phyloP scores from a whole-genome alignment of 1,139 yeast genomes.

The Nakaseomyces nivariensis region DNA sequence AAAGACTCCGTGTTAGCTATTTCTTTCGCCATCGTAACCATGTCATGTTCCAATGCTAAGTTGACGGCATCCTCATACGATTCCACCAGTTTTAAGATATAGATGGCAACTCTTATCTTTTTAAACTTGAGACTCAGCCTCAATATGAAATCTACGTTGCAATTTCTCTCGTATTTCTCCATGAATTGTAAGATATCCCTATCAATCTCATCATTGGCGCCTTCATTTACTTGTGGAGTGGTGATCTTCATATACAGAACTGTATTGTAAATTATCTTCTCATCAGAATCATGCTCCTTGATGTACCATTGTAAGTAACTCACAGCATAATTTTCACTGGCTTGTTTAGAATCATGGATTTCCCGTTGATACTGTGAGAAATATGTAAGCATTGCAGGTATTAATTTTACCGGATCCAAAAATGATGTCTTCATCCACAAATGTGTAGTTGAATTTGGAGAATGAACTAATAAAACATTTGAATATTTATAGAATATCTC shows the following conservation, averaged over 20 bases:
- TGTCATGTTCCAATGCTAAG: conserved; percentile 54
- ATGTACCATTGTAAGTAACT: conserved; percentile 55
- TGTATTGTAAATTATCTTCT: conserved; percentile 55
- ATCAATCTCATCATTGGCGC: conserved; percentile 25
- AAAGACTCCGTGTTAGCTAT: conserved; percentile 46
- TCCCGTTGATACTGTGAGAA: conserved; percentile 37
- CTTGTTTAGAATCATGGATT: conserved; percentile 15
- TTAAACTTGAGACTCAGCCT: conserved; percentile 58
- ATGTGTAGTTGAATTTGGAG: conserved; percentile 62
- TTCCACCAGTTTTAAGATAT: conserved; percentile 55
- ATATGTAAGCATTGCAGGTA: conserved; percentile 70
- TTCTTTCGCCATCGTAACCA: conserved; percentile 50
- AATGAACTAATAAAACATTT: conserved; percentile 54
- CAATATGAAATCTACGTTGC: conserved; percentile 63
- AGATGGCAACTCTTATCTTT: conserved; percentile 56
- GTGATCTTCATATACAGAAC: conserved; percentile 58
- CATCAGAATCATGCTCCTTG: conserved; percentile 40
- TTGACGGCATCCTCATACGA: conserved; percentile 74
- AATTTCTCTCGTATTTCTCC: conserved; percentile 30
- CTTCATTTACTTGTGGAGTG: conserved; percentile 8
- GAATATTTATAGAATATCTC: conserved; percentile 56
- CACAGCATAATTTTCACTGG: conserved; percentile 50
- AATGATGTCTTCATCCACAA: conserved; percentile 59
- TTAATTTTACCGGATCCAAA: conserved; percentile 45
- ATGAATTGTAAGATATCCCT: conserved; percentile 41